These are phyloP conservation scores for Triticum monococcum DNA, from an alignment of 176 grass and related monocot genomes.

Conservation along the genomic window DNA sequence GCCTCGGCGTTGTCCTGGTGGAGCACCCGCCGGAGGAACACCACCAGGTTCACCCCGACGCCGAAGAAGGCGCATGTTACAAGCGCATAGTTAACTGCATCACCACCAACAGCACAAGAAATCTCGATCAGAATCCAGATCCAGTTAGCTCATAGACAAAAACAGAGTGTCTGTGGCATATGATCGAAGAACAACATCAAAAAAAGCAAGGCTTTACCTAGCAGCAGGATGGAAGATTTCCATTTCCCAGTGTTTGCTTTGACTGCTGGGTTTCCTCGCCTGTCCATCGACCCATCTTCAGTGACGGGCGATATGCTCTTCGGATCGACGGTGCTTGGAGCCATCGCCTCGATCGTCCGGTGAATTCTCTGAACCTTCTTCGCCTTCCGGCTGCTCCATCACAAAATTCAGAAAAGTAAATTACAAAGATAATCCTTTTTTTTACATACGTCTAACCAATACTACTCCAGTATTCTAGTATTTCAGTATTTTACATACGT, in stretches of 20 bases:
- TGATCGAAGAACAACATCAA: too few species aligned
- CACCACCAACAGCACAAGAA: background rate
- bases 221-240: slow-evolving; percentile 56
- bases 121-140: background rate
- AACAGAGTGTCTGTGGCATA: background rate
- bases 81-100: slow-evolving; percentile 79
- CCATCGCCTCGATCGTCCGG: slow-evolving; percentile 18
- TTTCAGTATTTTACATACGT: background rate
- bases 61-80: slow-evolving; percentile 86
- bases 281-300: slow-evolving; percentile 69
- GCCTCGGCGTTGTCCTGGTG: slow-evolving; percentile 69
- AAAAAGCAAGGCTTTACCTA: slow-evolving; percentile 46
- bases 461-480: background rate
- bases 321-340: slow-evolving; percentile 34
- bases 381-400: slow-evolving; percentile 9
- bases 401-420: slow-evolving; percentile 9
- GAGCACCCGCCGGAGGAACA: slow-evolving; percentile 75
- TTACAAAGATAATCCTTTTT: background rate
- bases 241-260: slow-evolving; percentile 62
- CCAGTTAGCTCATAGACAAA: background rate
- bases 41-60: slow-evolving; percentile 82
- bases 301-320: slow-evolving; percentile 43
- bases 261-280: slow-evolving; percentile 58
- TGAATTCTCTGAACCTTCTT: slow-evolving; percentile 11
- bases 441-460: too few species aligned